Base-by-base conservation (phyloP, 2,329 filamentous ascomycete genomes). In the Talaromyces sp. region DNA sequence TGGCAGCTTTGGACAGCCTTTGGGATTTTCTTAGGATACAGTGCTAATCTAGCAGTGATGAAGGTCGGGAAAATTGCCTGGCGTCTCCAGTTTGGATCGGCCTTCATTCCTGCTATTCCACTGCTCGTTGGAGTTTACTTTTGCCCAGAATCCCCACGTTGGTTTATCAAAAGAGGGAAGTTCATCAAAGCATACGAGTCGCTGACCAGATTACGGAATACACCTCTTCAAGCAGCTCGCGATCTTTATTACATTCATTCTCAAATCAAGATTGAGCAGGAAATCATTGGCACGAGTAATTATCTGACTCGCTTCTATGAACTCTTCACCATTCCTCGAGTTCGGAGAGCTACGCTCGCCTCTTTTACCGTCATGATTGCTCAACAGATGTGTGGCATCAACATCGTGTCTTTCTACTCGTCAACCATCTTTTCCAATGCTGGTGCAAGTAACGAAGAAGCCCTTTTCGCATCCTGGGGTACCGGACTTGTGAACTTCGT, bases 281-380 rank as follows among this genome's bases (percentile, higher is more conserved):
- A 64, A 54, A 69, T 74, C 54, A 60, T 69, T 3, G 68, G 68
- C 2, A 62, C 78, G 11, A 81, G 73, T 60, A 86, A 80, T 67
- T 86, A 87, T 63, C 45, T 85, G 50, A 79, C 76, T 11, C 82
- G 87, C 22, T 83, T 89, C 61, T 57, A 73, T 46, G 70, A 78
- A 40, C 70, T 81, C 0, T 78, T 78, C 57, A 73, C 74, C 1
- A 72, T 78, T 16, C 75, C 76, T 13, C 68, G 76, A 24, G 71
- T 78, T 46, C 65, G 76, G 42, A 73, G 76, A n/a, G 90, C 90
- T 3, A 91, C 86, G 4, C 78, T 88, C 20, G 90, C 89, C 6
- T 87, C 89, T 1, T 88, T 85, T 54, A 85, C 85, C 1, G 88
- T 92, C 61, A 95, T 95, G 90, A 84, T 88, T 64, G 85, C 84